phyloP scores from a whole-genome alignment of 2,329 filamentous ascomycete genomes.

The Colletotrichum gloeosporioides region DNA sequence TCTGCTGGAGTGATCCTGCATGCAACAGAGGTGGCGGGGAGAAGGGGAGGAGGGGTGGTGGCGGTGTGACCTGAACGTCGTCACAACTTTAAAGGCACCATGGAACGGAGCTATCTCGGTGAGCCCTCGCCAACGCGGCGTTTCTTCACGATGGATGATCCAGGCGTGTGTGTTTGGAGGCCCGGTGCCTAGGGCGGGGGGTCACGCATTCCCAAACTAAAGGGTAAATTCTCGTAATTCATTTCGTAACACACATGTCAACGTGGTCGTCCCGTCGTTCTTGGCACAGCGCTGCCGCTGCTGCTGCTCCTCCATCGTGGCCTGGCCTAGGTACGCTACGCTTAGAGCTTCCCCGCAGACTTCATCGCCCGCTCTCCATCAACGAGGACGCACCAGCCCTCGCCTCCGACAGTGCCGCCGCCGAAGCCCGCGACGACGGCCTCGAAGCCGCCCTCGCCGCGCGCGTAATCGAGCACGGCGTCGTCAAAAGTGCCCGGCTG shows the following conservation, averaged over 20 bases:
- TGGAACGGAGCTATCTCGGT: slow-evolving; percentile 11
- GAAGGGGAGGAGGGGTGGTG: not conserved
- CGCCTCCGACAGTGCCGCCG: slow-evolving; percentile 58
- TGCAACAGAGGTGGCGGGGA: not conserved
- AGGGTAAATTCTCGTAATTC: not conserved
- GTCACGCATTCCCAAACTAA: not conserved
- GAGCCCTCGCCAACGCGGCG: slow-evolving; percentile 1
- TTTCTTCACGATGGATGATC: not conserved
- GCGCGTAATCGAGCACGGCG: slow-evolving; percentile 73
- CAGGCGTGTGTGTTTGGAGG: not conserved
- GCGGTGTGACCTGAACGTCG: not conserved
- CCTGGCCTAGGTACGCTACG: not conserved
- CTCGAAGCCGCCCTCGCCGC: slow-evolving; percentile 64
- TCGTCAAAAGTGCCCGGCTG: slow-evolving; percentile 91
- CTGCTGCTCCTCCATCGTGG: not conserved
- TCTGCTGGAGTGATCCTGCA: not conserved
- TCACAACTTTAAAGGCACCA: not conserved
- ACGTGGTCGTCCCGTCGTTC: not conserved
- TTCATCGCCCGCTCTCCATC: slow-evolving; percentile 74
- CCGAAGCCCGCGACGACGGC: slow-evolving; percentile 72
- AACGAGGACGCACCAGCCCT: slow-evolving; percentile 89
- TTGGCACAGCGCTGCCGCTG: not conserved
- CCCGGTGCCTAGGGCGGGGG: not conserved
- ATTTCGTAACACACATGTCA: not conserved
- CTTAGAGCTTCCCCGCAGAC: slow-evolving; percentile 58